Percentiles rank a stretch among this genome's conserved stretches.
Conservation (phyloP, 768 basidiomycete species). For the Hygrocybe punicea region DNA sequence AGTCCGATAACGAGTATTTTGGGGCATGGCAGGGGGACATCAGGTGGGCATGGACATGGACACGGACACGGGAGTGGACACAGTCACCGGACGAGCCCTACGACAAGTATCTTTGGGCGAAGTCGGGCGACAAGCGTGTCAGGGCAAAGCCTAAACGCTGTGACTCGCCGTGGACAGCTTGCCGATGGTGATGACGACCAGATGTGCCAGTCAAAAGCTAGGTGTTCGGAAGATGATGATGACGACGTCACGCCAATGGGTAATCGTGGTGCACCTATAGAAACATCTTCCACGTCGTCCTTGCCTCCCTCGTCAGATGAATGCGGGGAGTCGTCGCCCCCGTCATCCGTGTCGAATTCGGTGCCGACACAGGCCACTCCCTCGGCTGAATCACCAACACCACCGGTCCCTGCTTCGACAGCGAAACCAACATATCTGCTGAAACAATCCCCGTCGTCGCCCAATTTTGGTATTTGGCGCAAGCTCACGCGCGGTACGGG, state of each 20-base stretch:
- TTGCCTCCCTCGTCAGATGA: neutral
- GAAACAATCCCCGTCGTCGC: neutral
- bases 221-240: neutral
- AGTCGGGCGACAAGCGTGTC: neutral
- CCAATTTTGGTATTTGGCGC: neutral
- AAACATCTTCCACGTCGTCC: neutral
- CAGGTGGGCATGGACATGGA: slow-evolving; percentile 13
- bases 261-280: neutral
- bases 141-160: neutral
- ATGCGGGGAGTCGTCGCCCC: neutral
- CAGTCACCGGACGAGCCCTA: slow-evolving; percentile 1
- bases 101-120: neutral
- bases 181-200: neutral
- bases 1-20: slow-evolving; percentile 35
- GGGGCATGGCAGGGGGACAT: slow-evolving; percentile 25
- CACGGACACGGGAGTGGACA: slow-evolving; percentile 20
- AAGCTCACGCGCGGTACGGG: neutral
- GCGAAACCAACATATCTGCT: neutral
- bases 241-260: neutral
- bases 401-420: neutral
- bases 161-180: neutral
- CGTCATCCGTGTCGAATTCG: neutral
- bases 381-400: neutral
- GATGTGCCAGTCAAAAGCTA: neutral
- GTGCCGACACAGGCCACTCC: neutral